Evolutionary conservation across 139 green algal genomes (phyloP).

Genomic region (Haematococcus lacustris): DNA sequence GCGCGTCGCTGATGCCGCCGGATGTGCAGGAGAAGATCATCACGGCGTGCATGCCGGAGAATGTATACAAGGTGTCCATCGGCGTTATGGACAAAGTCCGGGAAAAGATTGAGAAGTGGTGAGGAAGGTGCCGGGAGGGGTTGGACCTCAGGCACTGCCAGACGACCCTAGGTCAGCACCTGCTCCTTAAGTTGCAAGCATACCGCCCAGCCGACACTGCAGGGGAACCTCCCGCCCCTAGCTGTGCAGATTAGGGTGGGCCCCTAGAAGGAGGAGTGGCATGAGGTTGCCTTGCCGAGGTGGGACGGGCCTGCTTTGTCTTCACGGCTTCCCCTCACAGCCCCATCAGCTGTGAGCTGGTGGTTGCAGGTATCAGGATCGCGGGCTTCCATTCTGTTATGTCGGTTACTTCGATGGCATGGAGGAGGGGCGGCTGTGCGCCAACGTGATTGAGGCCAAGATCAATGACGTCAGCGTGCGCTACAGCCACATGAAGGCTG

Average conservation of each 20-base stretch:
- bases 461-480: constrained; percentile 21
- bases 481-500: constrained; percentile 1
- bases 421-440: constrained; percentile 46
- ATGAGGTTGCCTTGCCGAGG: too few relatives aligned
- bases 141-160: too few relatives aligned
- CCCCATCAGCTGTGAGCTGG: too few relatives aligned
- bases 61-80: constrained; percentile 49
- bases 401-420: constrained; percentile 59
- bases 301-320: too few relatives aligned
- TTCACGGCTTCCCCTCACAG: too few relatives aligned
- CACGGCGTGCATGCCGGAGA: constrained; percentile 29
- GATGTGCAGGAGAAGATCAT: constrained; percentile 20
- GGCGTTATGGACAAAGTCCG: constrained; percentile 52
- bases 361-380: constrained; percentile 48
- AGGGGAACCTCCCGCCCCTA: too few relatives aligned
- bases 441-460: constrained; percentile 58
- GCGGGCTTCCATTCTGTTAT: constrained; percentile 57
- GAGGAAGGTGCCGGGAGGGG: too few relatives aligned
- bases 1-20: constrained; percentile 35
- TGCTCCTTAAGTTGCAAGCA: too few relatives aligned
- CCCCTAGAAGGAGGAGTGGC: too few relatives aligned
- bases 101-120: constrained; percentile 50
- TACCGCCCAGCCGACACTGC: too few relatives aligned
- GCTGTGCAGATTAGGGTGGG: too few relatives aligned
- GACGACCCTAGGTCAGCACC: too few relatives aligned